Base-by-base conservation (phyloP, 192 early-diverging fungal species). In the Mortierella antarctica region DNA sequence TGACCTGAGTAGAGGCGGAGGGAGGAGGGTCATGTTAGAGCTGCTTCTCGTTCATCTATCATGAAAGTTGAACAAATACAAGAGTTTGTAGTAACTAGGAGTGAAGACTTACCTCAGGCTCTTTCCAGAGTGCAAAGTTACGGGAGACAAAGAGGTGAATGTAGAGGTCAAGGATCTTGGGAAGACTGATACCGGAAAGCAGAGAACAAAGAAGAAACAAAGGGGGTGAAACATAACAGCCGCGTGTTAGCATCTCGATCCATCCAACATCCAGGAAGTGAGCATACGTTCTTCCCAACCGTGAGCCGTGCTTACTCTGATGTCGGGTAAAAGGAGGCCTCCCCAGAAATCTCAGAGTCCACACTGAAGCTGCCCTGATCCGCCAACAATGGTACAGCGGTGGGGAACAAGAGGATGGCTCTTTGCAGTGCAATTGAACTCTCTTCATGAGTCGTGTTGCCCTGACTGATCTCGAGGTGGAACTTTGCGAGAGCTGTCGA, bases 71-170 rank as follows among this genome's bases (percentile, higher is more conserved):
- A 31, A 31, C 31, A 31, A 31, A 31, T 31, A 31, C 3, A 31
- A 2, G 31, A 31, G 3, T 31, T 31, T 31, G 3, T 31, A 31
- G 41, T 54, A 17, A 57, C 48, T 48, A 66, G 60, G 47, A 31
- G 31, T 31, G 31, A 31, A 31, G 31, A 31, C 31, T 31, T 62
- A 70, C 73, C 67, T 96, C 93, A 4, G 95, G 94, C 55, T 93
- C 91, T 56, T 96, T 95, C 93, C 95, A 98, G 49, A 96, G 77
- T 46, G 93, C 81, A 67, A 88, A 86, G 54, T 82, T 89, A 40
- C 92, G 84, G 79, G 96, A 93, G 7, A 92, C 90, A 84, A 91
- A 96, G 67, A 95, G 77, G 21, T 88, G 81, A 49, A 93, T 83
- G 46, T 93, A 82, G 59, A 93, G 79, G 73, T 91, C 88, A 71